A percentile compares a stretch with the other conserved stretches of the same genome.
Conservation (phyloP, 192 early-diverging fungal genomes). For the Coemansia sp. region DNA sequence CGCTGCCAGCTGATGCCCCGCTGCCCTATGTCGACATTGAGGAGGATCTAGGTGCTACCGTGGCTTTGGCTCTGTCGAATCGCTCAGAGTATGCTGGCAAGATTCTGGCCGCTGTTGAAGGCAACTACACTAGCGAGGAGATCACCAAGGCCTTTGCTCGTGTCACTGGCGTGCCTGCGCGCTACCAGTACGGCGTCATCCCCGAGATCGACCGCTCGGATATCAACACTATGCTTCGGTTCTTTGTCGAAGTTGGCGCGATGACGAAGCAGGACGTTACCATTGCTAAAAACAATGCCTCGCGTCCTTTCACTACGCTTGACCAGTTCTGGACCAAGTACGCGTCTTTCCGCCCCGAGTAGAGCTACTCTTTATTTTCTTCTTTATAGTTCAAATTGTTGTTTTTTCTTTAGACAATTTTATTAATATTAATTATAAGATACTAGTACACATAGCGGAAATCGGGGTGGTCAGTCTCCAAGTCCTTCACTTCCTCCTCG, state of each 20-base stretch:
- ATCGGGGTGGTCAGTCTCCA: conserved; percentile 43
- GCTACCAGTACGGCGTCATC: conserved; percentile 12
- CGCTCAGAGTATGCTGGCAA: conserved; percentile 20
- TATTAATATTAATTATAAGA: not conserved
- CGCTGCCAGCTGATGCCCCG: not conserved
- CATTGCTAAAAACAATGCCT: not conserved
- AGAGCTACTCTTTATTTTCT: not conserved
- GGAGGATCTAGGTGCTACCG: conserved; percentile 32
- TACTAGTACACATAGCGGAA: conserved; percentile 30
- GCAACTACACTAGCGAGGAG: conserved; percentile 28
- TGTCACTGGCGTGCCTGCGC: conserved; percentile 32
- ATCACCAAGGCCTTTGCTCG: conserved; percentile 30
- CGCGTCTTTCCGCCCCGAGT: conserved; percentile 1
- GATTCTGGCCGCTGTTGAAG: conserved; percentile 11
- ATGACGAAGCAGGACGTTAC: not conserved
- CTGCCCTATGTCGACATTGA: conserved; percentile 7
- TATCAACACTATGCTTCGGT: conserved; percentile 8
- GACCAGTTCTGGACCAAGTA: conserved; percentile 12
- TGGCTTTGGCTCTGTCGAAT: conserved; percentile 28
- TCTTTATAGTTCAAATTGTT: not conserved
- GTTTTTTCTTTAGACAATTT: not conserved
- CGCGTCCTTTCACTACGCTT: conserved; percentile 1
- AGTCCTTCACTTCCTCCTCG: conserved; percentile 31
- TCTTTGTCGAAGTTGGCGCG: conserved; percentile 8
- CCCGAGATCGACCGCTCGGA: conserved; percentile 10